Evolutionary conservation across 805 yeast genomes (phyloP), one percentile per base, ranked within the genome.

Genomic region (Suhomyces sp.): DNA sequence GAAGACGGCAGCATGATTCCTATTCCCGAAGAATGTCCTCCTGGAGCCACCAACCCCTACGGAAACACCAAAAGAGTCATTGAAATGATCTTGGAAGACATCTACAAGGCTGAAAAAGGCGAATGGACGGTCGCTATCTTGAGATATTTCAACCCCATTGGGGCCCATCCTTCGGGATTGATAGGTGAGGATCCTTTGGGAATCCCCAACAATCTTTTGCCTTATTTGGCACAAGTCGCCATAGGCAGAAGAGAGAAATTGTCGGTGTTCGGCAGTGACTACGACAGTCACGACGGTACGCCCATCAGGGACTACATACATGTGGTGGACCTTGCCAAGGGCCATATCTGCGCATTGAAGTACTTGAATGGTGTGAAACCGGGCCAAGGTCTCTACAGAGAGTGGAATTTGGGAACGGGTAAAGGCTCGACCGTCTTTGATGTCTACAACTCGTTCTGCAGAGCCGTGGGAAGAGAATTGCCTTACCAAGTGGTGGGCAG

Each of bases 351-450:
- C 27, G 90, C 93, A 3, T 72, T 88, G 58, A 71, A 78, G 46
- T 83, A 84, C 64, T 74, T 88, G 48, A 58, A 60, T n/a, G 55
- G 55, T 5, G 46, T 64, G 23, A 68, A 73, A 33, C 56, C 44
- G 7, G 45, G 60, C 7, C 57, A 65, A 15, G 89, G 88, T 6
- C 71, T 82, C 49, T 84, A 79, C 62, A 78, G 91, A 50, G 93
- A 83, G 65, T 88, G 94, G 94, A 88, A 88, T 65, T 78, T 88
- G 53, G 96, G 96, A 44, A 83, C 92, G 12, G 96, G 96, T 29
- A 80, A 72, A 24, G 96, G 96, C n/a, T 75, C 85, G 9, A 86
- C 93, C 1, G 96, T 88, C 5, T 74, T 87, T 53, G 91, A 88
- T 59, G 85, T 88, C 44, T 78, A 83, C 62, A 65, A 78, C 51